phyloP scores from a whole-genome alignment of 345 rosid genomes.

The Microthlaspi erraticum region DNA sequence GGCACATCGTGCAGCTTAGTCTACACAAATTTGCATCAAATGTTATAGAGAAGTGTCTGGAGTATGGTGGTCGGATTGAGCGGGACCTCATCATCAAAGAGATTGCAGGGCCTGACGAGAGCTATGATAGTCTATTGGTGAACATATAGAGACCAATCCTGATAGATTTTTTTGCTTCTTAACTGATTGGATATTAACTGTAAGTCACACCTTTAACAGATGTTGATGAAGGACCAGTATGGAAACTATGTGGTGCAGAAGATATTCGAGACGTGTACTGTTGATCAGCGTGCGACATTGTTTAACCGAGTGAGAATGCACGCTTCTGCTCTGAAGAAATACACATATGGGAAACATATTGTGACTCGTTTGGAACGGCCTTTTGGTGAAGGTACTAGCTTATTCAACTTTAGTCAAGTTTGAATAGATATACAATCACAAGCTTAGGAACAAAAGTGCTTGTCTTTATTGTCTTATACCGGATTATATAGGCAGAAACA shows the following conservation, averaged over 20 bases:
- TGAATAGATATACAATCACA: neutral
- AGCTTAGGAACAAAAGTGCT: constrained; percentile 1
- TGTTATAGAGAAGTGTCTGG: constrained; percentile 75
- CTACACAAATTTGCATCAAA: constrained; percentile 78
- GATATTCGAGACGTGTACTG: constrained; percentile 62
- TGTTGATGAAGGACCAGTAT: constrained; percentile 77
- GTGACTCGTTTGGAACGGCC: constrained; percentile 70
- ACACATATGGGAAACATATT: constrained; percentile 79
- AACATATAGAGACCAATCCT: constrained; percentile 35
- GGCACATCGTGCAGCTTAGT: constrained; percentile 65
- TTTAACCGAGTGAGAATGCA: constrained; percentile 55
- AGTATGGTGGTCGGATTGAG: constrained; percentile 56
- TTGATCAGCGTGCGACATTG: constrained; percentile 52
- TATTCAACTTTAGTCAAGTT: neutral
- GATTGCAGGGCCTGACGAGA: constrained; percentile 59
- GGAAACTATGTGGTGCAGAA: constrained; percentile 80
- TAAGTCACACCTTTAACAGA: constrained; percentile 40
- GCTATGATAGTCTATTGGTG: constrained; percentile 63
- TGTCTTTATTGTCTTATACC: neutral
- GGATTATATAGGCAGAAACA: neutral
- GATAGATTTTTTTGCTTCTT: neutral
- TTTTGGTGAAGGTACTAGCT: constrained; percentile 55
- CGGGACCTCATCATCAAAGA: constrained; percentile 63
- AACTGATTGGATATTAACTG: constrained; percentile 20
- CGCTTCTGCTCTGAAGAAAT: constrained; percentile 68